phyloP scores from a whole-genome alignment of 805 yeast genomes.

The Cyberlindnera bimundalis region DNA sequence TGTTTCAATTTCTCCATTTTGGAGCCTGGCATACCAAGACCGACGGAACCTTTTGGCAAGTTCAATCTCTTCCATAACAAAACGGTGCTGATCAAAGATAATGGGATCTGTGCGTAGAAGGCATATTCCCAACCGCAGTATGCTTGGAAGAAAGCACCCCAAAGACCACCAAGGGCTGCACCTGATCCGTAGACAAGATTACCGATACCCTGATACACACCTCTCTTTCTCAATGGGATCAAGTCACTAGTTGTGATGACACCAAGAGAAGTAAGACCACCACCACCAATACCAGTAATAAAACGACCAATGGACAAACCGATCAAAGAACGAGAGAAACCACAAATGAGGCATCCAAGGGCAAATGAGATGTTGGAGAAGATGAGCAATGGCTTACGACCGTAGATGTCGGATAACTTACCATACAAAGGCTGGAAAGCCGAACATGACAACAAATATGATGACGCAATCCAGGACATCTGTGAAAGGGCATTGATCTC shows the following conservation, averaged over 20 bases:
- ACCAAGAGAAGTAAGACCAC: conserved; percentile 69
- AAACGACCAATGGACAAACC: conserved; percentile 51
- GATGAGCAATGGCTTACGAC: conserved; percentile 45
- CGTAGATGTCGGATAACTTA: conserved; percentile 61
- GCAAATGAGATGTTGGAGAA: conserved; percentile 38
- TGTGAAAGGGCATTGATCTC: conserved; percentile 59
- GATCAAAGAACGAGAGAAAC: conserved; percentile 21
- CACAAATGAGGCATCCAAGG: conserved; percentile 43
- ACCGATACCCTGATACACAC: conserved; percentile 75
- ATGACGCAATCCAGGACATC: conserved; percentile 66
- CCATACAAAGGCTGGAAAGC: conserved; percentile 68
- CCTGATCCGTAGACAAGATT: conserved; percentile 73
- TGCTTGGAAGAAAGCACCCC: conserved; percentile 54
- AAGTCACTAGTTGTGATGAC: conserved; percentile 73
- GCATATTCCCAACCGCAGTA: conserved; percentile 66
- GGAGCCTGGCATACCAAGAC: conserved; percentile 46
- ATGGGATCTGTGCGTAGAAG: conserved; percentile 51
- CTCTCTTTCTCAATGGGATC: conserved; percentile 73
- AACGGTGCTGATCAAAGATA: conserved; percentile 40
- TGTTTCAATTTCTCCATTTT: conserved; percentile 45
- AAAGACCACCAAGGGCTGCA: conserved; percentile 64
- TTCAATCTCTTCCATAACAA: conserved; percentile 37
- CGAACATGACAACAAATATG: conserved; percentile 58
- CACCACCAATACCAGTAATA: conserved; percentile 84
- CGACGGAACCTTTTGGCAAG: conserved; percentile 48